Conservation (phyloP, 345 rosid species). For the Murraya koenigii region DNA sequence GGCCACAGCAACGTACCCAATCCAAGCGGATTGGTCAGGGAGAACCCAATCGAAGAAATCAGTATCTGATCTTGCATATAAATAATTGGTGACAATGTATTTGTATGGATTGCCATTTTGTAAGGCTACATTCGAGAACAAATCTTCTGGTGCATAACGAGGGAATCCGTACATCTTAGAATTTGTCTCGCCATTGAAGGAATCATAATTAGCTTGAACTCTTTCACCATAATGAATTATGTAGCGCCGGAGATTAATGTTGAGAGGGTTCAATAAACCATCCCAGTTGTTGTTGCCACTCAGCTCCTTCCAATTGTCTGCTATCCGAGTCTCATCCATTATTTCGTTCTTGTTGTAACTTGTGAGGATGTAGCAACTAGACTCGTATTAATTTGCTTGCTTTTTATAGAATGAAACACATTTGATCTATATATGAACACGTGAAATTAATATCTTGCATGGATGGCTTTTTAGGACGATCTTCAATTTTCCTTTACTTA, state of each 20-base stretch:
- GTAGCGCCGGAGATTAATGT: constrained; percentile 41
- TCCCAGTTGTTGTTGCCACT: constrained; percentile 41
- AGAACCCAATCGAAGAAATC: neutral
- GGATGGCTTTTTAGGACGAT: too few species aligned
- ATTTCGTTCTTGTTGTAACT: too few species aligned
- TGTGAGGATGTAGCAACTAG: too few species aligned
- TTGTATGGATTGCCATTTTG: neutral
- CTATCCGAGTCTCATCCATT: constrained; percentile 12
- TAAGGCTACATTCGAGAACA: neutral
- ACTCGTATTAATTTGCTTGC: too few species aligned
- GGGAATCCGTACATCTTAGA: constrained; percentile 23
- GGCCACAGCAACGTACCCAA: too few species aligned
- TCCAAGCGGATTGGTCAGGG: neutral
- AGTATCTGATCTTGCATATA: neutral
- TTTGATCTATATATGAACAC: too few species aligned
- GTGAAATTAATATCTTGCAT: too few species aligned
- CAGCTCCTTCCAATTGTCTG: constrained; percentile 41
- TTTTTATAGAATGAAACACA: too few species aligned
- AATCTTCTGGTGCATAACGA: neutral
- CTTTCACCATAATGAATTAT: constrained; percentile 47
- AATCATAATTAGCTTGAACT: constrained; percentile 29
- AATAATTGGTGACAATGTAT: too few species aligned
- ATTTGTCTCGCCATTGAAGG: constrained; percentile 27
- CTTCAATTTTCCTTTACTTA: too few species aligned
- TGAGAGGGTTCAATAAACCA: constrained; percentile 41